phyloP scores from a whole-genome alignment of 441 rosid species.

The Adansonia gregorii region DNA sequence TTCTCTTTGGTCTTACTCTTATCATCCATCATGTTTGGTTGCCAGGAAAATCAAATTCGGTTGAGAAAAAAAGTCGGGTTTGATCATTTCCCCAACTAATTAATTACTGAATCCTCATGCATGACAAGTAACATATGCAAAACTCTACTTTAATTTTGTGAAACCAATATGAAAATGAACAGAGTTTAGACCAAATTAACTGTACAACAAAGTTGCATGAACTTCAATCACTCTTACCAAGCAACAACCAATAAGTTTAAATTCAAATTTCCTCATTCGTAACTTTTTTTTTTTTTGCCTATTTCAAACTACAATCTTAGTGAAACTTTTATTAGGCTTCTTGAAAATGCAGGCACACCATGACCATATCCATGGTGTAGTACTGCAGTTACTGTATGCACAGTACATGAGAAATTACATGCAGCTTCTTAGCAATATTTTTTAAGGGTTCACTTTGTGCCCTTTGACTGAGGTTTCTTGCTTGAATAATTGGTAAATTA shows the following conservation, averaged over 20 bases:
- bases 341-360: slow-evolving; percentile 6
- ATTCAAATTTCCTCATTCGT: too few relatives aligned
- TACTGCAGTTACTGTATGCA: not conserved
- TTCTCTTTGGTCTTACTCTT: not conserved
- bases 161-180: not conserved
- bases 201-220: not conserved
- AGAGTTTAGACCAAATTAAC: not conserved
- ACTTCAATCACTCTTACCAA: not conserved
- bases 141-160: not conserved
- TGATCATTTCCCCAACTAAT: not conserved
- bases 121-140: too few relatives aligned
- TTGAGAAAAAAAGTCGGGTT: not conserved
- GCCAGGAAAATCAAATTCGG: not conserved
- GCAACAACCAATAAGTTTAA: too few relatives aligned
- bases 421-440: not conserved
- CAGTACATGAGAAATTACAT: not conserved
- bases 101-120: too few relatives aligned
- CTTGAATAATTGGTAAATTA: too few relatives aligned
- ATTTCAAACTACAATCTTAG: not conserved
- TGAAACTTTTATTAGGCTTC: not conserved
- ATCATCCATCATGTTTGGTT: not conserved
- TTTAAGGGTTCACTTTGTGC: not conserved
- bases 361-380: not conserved
- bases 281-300: too few relatives aligned
- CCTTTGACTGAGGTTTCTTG: not conserved